Conservation (phyloP, 2,329 filamentous ascomycete species). For the Ophiostoma fasciatum region DNA sequence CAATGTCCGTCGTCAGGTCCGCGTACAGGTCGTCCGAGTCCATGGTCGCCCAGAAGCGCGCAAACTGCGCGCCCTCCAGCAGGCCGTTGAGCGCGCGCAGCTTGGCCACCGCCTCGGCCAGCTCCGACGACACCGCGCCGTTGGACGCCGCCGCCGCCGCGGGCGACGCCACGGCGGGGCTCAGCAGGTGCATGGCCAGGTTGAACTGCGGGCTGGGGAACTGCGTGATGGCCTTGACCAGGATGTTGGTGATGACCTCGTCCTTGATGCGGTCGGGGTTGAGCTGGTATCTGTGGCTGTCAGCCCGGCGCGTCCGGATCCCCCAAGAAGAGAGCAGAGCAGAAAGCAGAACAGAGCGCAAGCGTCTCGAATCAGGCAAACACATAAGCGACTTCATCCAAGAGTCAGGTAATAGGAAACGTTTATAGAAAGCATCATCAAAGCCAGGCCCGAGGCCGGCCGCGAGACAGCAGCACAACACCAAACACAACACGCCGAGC, state of each 20-base stretch:
- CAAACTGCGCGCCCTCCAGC: constrained; percentile 82
- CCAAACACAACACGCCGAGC: constrained; percentile 9
- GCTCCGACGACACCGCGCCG: constrained; percentile 37
- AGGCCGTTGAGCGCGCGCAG: constrained; percentile 71
- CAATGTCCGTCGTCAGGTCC: constrained; percentile 85
- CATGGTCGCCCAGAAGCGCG: constrained; percentile 81
- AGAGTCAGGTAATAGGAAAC: constrained; percentile 97
- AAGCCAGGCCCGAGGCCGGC: constrained; percentile 8
- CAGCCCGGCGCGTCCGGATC: neutral
- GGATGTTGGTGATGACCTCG: constrained; percentile 96
- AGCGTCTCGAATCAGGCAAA: constrained; percentile 11
- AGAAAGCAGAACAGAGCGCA: neutral
- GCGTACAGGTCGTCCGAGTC: constrained; percentile 93
- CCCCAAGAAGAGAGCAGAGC: neutral
- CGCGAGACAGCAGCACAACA: neutral
- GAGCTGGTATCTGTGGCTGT: constrained; percentile 73
- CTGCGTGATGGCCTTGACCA: constrained; percentile 93
- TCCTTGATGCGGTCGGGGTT: constrained; percentile 96
- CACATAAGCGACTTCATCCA: constrained; percentile 47
- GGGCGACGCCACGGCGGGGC: constrained; percentile 56
- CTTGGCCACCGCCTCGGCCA: constrained; percentile 84
- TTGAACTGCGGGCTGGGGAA: constrained; percentile 95
- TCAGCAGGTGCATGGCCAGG: constrained; percentile 85
- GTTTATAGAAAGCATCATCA: constrained; percentile 76
- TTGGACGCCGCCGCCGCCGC: constrained; percentile 37